Evolutionary conservation across 495 filamentous ascomycete species (phyloP).

Genomic region (Wilcoxina mikolae): DNA sequence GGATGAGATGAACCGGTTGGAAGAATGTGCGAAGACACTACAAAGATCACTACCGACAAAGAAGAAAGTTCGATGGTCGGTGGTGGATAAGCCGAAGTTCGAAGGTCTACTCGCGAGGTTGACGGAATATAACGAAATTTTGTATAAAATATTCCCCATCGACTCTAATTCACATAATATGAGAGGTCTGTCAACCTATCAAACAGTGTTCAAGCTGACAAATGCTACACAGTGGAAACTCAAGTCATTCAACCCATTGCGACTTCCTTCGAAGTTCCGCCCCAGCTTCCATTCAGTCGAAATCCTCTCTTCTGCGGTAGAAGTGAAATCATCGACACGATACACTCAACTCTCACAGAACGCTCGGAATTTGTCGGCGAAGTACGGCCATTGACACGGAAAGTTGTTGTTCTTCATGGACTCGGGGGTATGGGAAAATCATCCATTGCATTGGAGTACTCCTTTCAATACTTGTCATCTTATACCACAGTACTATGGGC

Average conservation of each 20-base stretch:
- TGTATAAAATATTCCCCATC: not conserved
- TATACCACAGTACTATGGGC: constrained; percentile 7
- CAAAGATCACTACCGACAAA: constrained; percentile 8
- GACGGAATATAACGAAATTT: constrained; percentile 6
- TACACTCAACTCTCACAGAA: constrained; percentile 6
- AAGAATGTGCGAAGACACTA: not conserved
- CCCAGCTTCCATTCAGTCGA: not conserved
- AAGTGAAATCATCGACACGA: constrained; percentile 11
- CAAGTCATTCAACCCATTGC: not conserved
- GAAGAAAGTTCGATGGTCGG: constrained; percentile 8
- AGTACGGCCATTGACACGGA: not conserved
- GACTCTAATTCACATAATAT: not conserved
- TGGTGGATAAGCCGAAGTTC: constrained; percentile 2
- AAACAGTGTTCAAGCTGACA: not conserved
- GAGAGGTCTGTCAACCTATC: not conserved
- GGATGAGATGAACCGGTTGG: constrained; percentile 3
- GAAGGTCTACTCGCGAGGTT: not conserved
- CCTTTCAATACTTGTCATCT: constrained; percentile 1
- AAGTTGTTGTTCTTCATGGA: constrained; percentile 3
- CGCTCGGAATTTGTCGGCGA: not conserved
- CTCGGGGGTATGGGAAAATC: constrained; percentile 2
- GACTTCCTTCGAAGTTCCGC: not conserved
- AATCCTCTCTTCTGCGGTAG: constrained; percentile 14
- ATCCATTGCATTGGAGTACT: constrained; percentile 4
- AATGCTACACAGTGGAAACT: no score